These are phyloP conservation scores for Clonostachys rhizophaga DNA, from an alignment of 2,329 filamentous ascomycete species.

Conservation along the genomic window DNA sequence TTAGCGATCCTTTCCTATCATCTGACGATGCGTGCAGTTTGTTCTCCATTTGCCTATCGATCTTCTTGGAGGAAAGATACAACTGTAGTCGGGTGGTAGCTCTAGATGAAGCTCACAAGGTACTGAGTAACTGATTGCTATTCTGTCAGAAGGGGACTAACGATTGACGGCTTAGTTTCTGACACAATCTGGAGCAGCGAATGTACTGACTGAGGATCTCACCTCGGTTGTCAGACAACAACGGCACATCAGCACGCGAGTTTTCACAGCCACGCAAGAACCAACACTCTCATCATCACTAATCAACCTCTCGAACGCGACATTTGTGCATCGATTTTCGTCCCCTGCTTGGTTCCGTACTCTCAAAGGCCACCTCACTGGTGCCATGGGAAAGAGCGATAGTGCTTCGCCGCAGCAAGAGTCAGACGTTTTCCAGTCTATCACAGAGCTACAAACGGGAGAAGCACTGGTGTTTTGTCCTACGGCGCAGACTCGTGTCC, in stretches of 20 bases:
- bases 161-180: no score
- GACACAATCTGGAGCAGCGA: constrained; percentile 20
- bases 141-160: no score
- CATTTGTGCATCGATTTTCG: constrained; percentile 67
- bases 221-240: constrained; percentile 64
- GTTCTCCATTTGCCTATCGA: constrained; percentile 65
- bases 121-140: constrained; percentile 40
- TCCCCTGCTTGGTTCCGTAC: constrained; percentile 58
- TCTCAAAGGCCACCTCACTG: constrained; percentile 38
- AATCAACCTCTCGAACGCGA: constrained; percentile 66
- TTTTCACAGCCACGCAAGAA: constrained; percentile 74
- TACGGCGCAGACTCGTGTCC: constrained; percentile 17
- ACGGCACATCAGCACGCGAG: constrained; percentile 60
- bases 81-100: constrained; percentile 56
- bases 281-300: constrained; percentile 65
- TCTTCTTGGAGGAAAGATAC: constrained; percentile 54
- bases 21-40: constrained; percentile 62
- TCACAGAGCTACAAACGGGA: constrained; percentile 34
- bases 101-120: constrained; percentile 77
- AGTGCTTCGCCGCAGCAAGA: not conserved
- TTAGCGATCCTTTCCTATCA: constrained; percentile 69
- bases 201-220: constrained; percentile 57
- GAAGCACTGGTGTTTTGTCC: constrained; percentile 43
- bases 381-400: constrained; percentile 4
- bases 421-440: constrained; percentile 30